Evolutionary conservation across 2,329 filamentous ascomycete genomes (phyloP), one percentile per base, ranked within the genome.

Genomic region (Cryphonectria carpinicola): DNA sequence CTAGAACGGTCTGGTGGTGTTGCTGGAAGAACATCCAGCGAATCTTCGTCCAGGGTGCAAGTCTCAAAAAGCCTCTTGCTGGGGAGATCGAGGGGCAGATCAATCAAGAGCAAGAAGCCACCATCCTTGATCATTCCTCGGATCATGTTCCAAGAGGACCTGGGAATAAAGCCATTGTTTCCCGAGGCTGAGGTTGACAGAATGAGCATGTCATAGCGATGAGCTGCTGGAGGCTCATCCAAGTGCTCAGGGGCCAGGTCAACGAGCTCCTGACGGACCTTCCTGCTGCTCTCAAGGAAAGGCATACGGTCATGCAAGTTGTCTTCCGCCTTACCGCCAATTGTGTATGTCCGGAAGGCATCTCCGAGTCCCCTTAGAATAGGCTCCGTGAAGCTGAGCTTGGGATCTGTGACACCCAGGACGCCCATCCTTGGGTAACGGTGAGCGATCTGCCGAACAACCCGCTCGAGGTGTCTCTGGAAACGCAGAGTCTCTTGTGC

Each of bases 341-440:
- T 58, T 0, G 74, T 78, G 69, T 79, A 79, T 4, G 77, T 77
- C 22, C 71, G 66, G 70, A 82, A 83, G 0, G 79, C 74, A 0
- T 74, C 70, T 0, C 76, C 75, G 3, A 82, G 70, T 1, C 79
- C 79, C 0, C 72, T 61, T 0, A 84, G 66, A 5, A 83, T 70
- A 37, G 78, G 74, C 56, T 76, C 74, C 0, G 77, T 76, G 43
- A 84, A 72, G 0, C 75, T 74, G n/a, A 76, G 39, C 1, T 76
- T 75, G 0, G 77, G 72, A 8, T 80, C 79, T 0, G 79, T 78
- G 1, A 84, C 70, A 0, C 79, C 78, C 1, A 85, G 76, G 19
- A 82, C 78, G 11, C 79, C 76, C 81, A 84, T 82, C 4, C 75
- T 75, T 0, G 82, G 78, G 58, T 81, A 81, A 14, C 78, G 78